Percentiles rank a stretch among this genome's conserved stretches.
These are phyloP conservation scores for Aspergillus pseudoterreus DNA, from an alignment of 2,329 filamentous ascomycete genomes.

Conservation along the genomic window DNA sequence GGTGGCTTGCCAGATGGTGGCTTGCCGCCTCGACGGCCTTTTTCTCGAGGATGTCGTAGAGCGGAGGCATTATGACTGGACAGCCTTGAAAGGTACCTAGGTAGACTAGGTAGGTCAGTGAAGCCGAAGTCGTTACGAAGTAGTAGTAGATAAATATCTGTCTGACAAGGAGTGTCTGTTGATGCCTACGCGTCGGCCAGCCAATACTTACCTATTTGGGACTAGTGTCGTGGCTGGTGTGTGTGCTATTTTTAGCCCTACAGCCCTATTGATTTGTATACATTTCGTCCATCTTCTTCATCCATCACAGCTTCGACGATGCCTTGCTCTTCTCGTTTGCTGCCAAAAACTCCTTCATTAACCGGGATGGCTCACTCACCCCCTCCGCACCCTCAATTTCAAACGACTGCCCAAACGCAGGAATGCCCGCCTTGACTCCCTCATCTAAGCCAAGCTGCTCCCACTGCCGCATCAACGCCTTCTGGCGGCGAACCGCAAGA, in stretches of 20 bases:
- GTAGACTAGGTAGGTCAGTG: too few relatives aligned
- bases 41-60: slow-evolving; percentile 20
- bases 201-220: slow-evolving; percentile 14
- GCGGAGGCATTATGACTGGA: slow-evolving; percentile 23
- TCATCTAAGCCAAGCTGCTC: slow-evolving; percentile 20
- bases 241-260: slow-evolving; percentile 18
- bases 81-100: neutral
- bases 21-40: slow-evolving; percentile 15
- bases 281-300: neutral
- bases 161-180: neutral
- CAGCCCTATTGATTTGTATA: slow-evolving; percentile 3
- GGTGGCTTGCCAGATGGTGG: slow-evolving; percentile 13
- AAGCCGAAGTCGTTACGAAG: too few relatives aligned
- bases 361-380: neutral
- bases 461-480: slow-evolving; percentile 27
- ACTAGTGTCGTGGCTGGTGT: slow-evolving; percentile 15
- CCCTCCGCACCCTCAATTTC: neutral
- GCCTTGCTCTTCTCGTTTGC: neutral
- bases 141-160: too few relatives aligned
- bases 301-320: neutral
- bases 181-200: slow-evolving; percentile 17
- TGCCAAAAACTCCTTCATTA: slow-evolving; percentile 5
- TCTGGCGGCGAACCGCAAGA: slow-evolving; percentile 31
- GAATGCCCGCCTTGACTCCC: slow-evolving; percentile 23
- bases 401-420: slow-evolving; percentile 24